Conservation (phyloP, 139 green algal genomes). For the Chlorella sp. region DNA sequence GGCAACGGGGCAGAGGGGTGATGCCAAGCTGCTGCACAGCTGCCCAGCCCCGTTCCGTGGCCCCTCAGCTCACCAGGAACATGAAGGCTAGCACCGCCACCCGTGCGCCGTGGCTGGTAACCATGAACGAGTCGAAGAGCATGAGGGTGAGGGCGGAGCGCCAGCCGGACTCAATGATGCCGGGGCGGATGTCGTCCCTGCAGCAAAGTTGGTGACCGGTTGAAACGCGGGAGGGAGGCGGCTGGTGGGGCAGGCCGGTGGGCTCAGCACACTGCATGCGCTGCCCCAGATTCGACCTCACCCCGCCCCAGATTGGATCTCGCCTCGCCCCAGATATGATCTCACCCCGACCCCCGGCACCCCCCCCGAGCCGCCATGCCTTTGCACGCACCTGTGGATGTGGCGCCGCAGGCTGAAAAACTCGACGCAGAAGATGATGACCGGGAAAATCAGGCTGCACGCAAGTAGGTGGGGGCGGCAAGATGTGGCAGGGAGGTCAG, state of each 20-base stretch:
- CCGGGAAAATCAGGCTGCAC: background rate
- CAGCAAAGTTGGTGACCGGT: background rate
- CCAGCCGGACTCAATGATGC: constrained; percentile 13
- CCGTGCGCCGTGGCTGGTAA: background rate
- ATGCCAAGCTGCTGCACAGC: background rate
- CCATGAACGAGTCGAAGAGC: constrained; percentile 1
- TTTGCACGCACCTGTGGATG: background rate
- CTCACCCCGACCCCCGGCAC: too few relatives aligned
- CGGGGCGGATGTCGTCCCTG: constrained; percentile 4
- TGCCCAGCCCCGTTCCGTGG: background rate
- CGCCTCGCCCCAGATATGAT: too few relatives aligned
- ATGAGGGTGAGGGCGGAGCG: constrained; percentile 8
- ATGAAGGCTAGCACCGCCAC: constrained; percentile 10
- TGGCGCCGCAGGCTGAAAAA: constrained; percentile 13
- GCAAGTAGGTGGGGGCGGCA: too few relatives aligned
- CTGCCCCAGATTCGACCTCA: too few relatives aligned
- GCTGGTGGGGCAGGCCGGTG: background rate
- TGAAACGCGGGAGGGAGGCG: background rate
- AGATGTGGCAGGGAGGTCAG: too few relatives aligned
- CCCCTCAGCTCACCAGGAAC: constrained; percentile 1
- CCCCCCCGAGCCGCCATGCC: too few relatives aligned
- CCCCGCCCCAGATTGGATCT: too few relatives aligned
- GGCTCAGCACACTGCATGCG: too few relatives aligned
- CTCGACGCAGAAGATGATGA: constrained; percentile 3
- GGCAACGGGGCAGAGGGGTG: background rate